Evolutionary conservation across 306 rosid genomes (phyloP).

Genomic region (Comarum palustre): DNA sequence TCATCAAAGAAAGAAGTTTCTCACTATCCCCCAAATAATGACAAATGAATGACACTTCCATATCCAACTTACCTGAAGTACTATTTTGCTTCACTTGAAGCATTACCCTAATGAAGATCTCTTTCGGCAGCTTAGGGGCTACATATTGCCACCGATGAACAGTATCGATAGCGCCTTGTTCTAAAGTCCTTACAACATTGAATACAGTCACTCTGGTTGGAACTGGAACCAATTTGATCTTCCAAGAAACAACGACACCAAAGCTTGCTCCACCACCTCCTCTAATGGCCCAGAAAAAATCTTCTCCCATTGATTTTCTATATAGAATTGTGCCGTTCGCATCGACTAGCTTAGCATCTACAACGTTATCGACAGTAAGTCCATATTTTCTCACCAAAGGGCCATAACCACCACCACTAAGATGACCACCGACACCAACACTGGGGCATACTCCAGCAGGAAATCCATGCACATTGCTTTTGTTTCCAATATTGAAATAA

Average conservation of each 20-base stretch:
- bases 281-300: constrained; percentile 45
- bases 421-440: constrained; percentile 34
- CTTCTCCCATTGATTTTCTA: constrained; percentile 38
- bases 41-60: constrained; percentile 7
- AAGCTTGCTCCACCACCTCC: constrained; percentile 43
- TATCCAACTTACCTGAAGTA: neutral
- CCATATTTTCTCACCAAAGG: constrained; percentile 37
- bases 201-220: constrained; percentile 31
- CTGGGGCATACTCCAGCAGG: constrained; percentile 30
- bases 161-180: constrained; percentile 18
- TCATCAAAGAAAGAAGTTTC: neutral
- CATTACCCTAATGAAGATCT: constrained; percentile 19
- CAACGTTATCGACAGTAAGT: constrained; percentile 27
- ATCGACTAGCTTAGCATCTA: constrained; percentile 30
- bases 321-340: constrained; percentile 30
- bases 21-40: neutral
- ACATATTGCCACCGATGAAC: constrained; percentile 25
- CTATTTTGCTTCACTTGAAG: neutral
- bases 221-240: constrained; percentile 26
- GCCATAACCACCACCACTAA: constrained; percentile 42
- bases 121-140: constrained; percentile 17
- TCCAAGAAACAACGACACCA: constrained; percentile 35
- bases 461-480: constrained; percentile 26
- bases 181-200: neutral
- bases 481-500: constrained; percentile 25